Evolutionary conservation across 441 rosid genomes (phyloP), one percentile per base, ranked within the genome.

Genomic region (Arabidopsis lyrata): DNA sequence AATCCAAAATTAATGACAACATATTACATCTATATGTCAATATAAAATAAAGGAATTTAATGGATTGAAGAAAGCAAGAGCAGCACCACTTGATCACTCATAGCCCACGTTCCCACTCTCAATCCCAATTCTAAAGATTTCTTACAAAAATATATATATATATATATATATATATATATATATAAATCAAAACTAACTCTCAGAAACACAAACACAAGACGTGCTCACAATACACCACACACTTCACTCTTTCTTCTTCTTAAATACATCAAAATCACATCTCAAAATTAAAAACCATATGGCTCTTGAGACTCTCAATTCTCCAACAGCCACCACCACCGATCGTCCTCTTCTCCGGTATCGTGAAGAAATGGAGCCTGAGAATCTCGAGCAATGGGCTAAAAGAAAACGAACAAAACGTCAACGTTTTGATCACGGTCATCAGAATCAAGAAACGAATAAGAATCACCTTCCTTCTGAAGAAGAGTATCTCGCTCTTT

Each of bases 401-500:
- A 78, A 74, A 59, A 41, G 78, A 55, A 78, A 78, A 64, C 81
- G 81, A 12, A 73, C 81, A 2, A 78, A 78, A 58, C 81, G 81
- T 16, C 81, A 74, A 8, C 78, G 81, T 56, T 54, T 77, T 47
- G 71, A 76, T 44, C 44, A 48, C 4, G 15, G 13, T 38, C 77
- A 66, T 24, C 53, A 49, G 22, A 45, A 27, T 44, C 81, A 61
- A 35, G 74, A 72, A 44, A 72, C 73, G 5, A 5, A 50, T 5
- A 32, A 65, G 4, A 50, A 54, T 12, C 3, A 22, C 31, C 83
- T 78, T 29, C 85, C 88, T 31, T 83, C 92, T 0, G 97, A 93
- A 77, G 98, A 93, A 53, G 98, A 93, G 79, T 93, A 91, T 58
- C 92, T 94, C 18, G 98, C 99, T 66, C 92, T 94, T 59, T 94